phyloP scores from a whole-genome alignment of 2,329 filamentous ascomycete genomes.

The Calycina herbarum region DNA sequence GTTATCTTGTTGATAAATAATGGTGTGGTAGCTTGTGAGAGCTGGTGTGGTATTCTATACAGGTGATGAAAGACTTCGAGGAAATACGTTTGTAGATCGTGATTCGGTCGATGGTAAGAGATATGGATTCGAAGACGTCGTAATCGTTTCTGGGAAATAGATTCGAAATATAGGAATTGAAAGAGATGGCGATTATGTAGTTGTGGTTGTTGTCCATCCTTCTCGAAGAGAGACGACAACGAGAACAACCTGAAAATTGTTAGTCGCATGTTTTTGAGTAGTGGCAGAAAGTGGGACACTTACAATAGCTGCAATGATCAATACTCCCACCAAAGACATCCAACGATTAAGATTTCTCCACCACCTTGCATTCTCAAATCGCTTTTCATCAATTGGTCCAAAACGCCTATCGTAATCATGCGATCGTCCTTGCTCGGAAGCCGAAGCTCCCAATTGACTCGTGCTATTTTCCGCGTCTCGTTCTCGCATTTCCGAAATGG shows the following conservation, averaged over 20 bases:
- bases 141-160: background rate
- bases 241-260: constrained; percentile 29
- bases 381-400: constrained; percentile 35
- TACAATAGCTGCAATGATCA: constrained; percentile 56
- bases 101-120: background rate
- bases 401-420: constrained; percentile 34
- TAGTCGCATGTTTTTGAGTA: background rate
- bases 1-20: background rate
- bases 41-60: background rate
- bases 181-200: constrained; percentile 1
- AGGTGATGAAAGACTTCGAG: background rate
- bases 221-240: constrained; percentile 30
- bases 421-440: constrained; percentile 20
- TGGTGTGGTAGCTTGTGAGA: constrained; percentile 1
- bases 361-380: constrained; percentile 59
- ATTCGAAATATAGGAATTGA: constrained; percentile 8
- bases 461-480: constrained; percentile 36
- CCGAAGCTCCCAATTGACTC: constrained; percentile 29
- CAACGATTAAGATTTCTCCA: constrained; percentile 63
- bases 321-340: constrained; percentile 57
- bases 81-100: constrained; percentile 8
- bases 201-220: constrained; percentile 21
- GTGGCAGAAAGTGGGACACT: constrained; percentile 34
- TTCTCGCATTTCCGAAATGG: constrained; percentile 53
- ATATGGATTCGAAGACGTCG: constrained; percentile 6